Conservation (phyloP, 257 asterid genomes). For the Solanum clarkiae region DNA sequence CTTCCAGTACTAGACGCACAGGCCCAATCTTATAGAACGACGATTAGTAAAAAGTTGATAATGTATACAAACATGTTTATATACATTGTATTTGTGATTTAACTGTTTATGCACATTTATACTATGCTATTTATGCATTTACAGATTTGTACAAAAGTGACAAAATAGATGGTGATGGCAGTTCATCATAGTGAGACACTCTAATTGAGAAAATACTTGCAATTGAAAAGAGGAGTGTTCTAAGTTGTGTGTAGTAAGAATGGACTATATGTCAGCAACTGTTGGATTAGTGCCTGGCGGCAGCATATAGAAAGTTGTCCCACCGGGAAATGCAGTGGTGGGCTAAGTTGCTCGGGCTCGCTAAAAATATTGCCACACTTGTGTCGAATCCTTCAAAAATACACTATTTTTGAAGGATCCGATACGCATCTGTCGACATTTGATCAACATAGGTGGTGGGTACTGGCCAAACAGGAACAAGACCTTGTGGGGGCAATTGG, state of each 20-base stretch:
- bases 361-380: accelerated
- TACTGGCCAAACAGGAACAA: slow-evolving; percentile 51
- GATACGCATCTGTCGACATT: too few relatives aligned
- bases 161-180: neutral
- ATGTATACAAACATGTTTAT: neutral
- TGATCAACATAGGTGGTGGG: neutral
- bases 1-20: neutral
- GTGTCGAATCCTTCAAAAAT: too few relatives aligned
- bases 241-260: neutral
- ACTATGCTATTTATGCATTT: neutral
- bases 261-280: neutral
- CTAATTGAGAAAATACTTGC: neutral
- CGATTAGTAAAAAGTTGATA: too few relatives aligned
- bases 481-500: slow-evolving; percentile 53
- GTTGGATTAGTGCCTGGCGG: slow-evolving; percentile 24
- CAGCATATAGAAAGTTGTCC: slow-evolving; percentile 47
- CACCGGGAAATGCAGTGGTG: slow-evolving; percentile 23
- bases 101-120: neutral
- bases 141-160: neutral
- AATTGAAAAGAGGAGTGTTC: neutral
- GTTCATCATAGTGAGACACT: neutral
- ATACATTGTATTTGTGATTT: neutral
- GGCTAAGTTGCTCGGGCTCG: neutral
- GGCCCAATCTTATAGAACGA: too few relatives aligned
- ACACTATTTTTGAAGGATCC: too few relatives aligned